These are phyloP conservation scores for Hyaloscypha bicolor DNA, from an alignment of 495 filamentous ascomycete genomes.

Conservation along the genomic window DNA sequence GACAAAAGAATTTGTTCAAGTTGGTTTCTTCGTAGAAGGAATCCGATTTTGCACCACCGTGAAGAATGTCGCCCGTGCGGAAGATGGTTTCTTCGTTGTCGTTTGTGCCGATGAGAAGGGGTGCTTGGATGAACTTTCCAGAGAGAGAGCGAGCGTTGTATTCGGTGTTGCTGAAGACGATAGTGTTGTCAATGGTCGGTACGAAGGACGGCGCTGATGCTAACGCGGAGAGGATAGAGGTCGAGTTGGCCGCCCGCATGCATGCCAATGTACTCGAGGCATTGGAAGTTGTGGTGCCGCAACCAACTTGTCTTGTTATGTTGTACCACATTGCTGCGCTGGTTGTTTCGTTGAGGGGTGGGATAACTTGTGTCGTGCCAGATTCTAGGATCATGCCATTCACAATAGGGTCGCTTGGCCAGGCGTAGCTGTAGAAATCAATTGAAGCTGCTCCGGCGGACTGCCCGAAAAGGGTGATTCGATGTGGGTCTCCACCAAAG, in stretches of 20 bases:
- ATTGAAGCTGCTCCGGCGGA: slow-evolving; percentile 52
- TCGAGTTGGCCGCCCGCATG: slow-evolving; percentile 35
- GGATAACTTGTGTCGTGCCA: slow-evolving; percentile 51
- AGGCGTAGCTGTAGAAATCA: slow-evolving; percentile 56
- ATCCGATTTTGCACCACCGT: neutral
- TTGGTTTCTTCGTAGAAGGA: slow-evolving; percentile 44
- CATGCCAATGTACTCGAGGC: slow-evolving; percentile 45
- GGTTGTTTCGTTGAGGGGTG: slow-evolving; percentile 34
- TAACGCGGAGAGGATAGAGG: slow-evolving; percentile 26
- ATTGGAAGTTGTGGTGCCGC: slow-evolving; percentile 33
- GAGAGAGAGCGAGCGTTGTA: neutral
- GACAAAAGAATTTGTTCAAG: slow-evolving; percentile 44
- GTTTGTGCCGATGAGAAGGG: neutral
- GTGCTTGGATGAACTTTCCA: slow-evolving; percentile 35
- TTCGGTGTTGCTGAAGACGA: neutral
- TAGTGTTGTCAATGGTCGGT: neutral
- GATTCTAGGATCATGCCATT: slow-evolving; percentile 52
- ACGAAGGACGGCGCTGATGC: neutral
- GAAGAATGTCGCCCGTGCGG: neutral
- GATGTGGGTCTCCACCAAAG: slow-evolving; percentile 67
- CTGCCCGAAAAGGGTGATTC: slow-evolving; percentile 64
- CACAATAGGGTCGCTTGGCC: slow-evolving; percentile 45
- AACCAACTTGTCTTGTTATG: slow-evolving; percentile 43
- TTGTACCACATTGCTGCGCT: slow-evolving; percentile 40
- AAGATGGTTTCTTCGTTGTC: neutral